phyloP scores from a whole-genome alignment of 805 yeast genomes.

The Candida tibetensis region DNA sequence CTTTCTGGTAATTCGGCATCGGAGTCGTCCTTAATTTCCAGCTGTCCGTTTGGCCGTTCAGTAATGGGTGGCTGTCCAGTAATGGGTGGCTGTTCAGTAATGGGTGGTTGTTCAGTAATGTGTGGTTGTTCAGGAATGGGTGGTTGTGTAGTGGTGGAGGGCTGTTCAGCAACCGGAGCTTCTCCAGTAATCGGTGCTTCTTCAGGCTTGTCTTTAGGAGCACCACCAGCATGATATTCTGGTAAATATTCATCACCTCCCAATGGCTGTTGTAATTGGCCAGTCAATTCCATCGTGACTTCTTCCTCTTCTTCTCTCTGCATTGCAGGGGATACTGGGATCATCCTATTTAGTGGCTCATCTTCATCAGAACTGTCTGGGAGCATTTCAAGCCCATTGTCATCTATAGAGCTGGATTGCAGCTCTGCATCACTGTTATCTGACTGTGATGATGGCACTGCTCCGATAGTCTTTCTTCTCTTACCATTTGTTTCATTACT shows the following conservation, averaged over 20 bases:
- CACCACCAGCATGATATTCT: not conserved
- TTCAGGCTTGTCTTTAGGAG: not conserved
- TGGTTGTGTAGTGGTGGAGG: constrained; percentile 1
- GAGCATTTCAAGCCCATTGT: constrained; percentile 15
- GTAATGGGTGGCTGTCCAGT: not conserved
- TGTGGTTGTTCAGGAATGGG: not conserved
- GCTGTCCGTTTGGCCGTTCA: no score
- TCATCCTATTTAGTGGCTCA: constrained; percentile 1
- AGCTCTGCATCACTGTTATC: constrained; percentile 3
- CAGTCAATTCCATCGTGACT: constrained; percentile 28
- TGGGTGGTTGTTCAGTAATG: not conserved
- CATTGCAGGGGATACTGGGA: not conserved
- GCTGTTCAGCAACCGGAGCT: no score
- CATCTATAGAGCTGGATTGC: constrained; percentile 1
- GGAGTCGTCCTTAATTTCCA: no score
- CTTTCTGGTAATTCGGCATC: not conserved
- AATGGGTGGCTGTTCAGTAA: no score
- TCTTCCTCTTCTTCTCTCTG: constrained; percentile 15
- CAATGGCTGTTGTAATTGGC: not conserved
- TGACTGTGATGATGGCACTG: constrained; percentile 12
- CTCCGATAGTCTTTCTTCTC: constrained; percentile 29
- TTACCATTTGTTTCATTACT: constrained; percentile 11
- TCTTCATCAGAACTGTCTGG: constrained; percentile 25
- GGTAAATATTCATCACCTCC: no score
- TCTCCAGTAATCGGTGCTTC: not conserved